A percentile compares a stretch with the other conserved stretches of the same genome.
Evolutionary conservation across 768 basidiomycete species (phyloP).

Genomic region (Leccinum incarnatum): DNA sequence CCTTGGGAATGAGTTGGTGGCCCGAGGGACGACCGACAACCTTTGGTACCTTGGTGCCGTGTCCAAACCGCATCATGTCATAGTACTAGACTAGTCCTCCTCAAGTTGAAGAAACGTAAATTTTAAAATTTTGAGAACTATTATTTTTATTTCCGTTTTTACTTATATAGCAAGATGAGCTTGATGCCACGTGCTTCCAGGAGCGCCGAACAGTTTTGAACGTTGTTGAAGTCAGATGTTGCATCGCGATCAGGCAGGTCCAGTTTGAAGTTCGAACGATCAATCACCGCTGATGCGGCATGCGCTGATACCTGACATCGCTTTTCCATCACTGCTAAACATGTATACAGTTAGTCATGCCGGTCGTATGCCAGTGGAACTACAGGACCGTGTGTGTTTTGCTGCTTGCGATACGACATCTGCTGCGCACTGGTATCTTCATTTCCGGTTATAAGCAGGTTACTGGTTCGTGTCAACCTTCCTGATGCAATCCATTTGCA

Average conservation of each 20-base stretch:
- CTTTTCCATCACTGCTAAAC: not conserved
- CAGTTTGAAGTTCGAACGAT: not conserved
- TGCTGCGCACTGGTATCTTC: not conserved
- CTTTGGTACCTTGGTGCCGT: not conserved
- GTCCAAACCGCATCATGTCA: not conserved
- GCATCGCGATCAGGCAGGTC: not conserved
- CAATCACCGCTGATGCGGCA: not conserved
- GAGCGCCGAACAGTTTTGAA: not conserved
- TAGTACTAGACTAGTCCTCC: too few relatives aligned
- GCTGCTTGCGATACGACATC: not conserved
- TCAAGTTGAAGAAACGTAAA: too few relatives aligned
- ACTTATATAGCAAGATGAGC: too few relatives aligned
- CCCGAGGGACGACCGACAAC: not conserved
- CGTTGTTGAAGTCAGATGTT: not conserved
- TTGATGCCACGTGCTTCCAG: too few relatives aligned
- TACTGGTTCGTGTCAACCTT: not conserved
- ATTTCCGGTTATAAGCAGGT: conserved; percentile 1
- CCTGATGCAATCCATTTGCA: not conserved
- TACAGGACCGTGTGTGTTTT: not conserved
- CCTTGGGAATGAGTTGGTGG: not conserved
- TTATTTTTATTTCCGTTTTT: too few relatives aligned
- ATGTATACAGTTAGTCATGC: not conserved
- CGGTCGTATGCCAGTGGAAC: not conserved
- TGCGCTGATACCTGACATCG: not conserved
- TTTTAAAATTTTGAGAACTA: too few relatives aligned